Base-by-base conservation (phyloP, 1,139 yeast genomes). In the Candida tetrigidarum region DNA sequence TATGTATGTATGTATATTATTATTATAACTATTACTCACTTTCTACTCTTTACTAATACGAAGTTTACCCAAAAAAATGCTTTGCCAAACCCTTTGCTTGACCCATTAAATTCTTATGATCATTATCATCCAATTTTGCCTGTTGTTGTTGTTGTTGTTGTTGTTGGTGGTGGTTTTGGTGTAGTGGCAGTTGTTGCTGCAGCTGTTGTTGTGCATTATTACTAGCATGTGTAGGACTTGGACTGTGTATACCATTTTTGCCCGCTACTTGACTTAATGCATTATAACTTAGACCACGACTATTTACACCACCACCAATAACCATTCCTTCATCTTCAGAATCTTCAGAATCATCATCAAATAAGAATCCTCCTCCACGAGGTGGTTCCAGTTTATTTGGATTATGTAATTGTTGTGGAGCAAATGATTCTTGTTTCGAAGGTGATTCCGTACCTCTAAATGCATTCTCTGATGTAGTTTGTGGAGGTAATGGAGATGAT, bases 201-300 rank as follows among this genome's bases (percentile, higher is more conserved):
- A 27, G 37, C 25, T 22, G 25, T 35, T 22, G 22, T 27, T 35
- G 37, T 39, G 5, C 14, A 34, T 22, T 39, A n/a, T 10, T 15
- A 33, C 30, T 42, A 7, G 25, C 22, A 28, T 23, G n/a, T 10
- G 32, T 14, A 4, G 66, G 62, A 16, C 69, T 59, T 11, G 73
- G 74, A 57, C 66, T 62, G 19, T 57, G 55, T 37, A 71, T 68
- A 5, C 76, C 76, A 50, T 62, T 71, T 42, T 59, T 64, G 10
- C 76, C 83, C 2, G 84, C 84, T 18, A 80, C 80, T 51, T 76
- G 80, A 41, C 80, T 76, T 33, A 78, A 61, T 9, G 81, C 69
- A 37, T 68, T 65, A 51, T 71, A 72, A 45, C 72, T 69, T 16
- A 49, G 46, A 5, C 53, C 50, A 40, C 14, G 27, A 6, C 15